These are phyloP conservation scores for Salix caprea DNA, from an alignment of 345 rosid species.

Conservation along the genomic window DNA sequence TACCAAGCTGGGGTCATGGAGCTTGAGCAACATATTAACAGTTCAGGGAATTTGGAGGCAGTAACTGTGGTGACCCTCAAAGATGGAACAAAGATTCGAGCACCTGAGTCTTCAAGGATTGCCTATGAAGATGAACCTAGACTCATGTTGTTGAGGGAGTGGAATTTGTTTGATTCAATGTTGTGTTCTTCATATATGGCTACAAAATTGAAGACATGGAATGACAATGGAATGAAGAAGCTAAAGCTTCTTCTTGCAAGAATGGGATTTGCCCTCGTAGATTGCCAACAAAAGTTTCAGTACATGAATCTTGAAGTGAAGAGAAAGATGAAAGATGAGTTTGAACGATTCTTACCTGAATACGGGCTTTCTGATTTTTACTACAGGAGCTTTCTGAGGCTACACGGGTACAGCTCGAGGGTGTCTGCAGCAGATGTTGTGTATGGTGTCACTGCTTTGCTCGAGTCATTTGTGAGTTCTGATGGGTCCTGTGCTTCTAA, in stretches of 20 bases:
- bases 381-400: constrained; percentile 71
- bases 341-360: constrained; percentile 78
- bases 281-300: constrained; percentile 93
- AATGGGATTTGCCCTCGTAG: constrained; percentile 92
- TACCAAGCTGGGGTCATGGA: constrained; percentile 95
- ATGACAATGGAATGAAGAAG: constrained; percentile 89
- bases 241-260: constrained; percentile 91
- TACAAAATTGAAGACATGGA: constrained; percentile 88
- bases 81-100: constrained; percentile 85
- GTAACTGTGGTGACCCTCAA: constrained; percentile 73
- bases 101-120: constrained; percentile 81
- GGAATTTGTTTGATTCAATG: constrained; percentile 97
- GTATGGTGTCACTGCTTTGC: constrained; percentile 91
- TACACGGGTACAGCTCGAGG: constrained; percentile 89
- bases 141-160: constrained; percentile 84
- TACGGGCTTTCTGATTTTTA: constrained; percentile 86
- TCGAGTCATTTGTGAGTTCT: constrained; percentile 75
- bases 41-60: constrained; percentile 74
- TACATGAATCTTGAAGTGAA: constrained; percentile 90
- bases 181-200: constrained; percentile 85
- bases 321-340: constrained; percentile 83
- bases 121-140: constrained; percentile 90
- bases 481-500: constrained; percentile 81
- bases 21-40: constrained; percentile 89
- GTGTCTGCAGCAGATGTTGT: constrained; percentile 97